Evolutionary conservation across 257 asterid genomes (phyloP).

Genomic region (Lycium ferocissimum): DNA sequence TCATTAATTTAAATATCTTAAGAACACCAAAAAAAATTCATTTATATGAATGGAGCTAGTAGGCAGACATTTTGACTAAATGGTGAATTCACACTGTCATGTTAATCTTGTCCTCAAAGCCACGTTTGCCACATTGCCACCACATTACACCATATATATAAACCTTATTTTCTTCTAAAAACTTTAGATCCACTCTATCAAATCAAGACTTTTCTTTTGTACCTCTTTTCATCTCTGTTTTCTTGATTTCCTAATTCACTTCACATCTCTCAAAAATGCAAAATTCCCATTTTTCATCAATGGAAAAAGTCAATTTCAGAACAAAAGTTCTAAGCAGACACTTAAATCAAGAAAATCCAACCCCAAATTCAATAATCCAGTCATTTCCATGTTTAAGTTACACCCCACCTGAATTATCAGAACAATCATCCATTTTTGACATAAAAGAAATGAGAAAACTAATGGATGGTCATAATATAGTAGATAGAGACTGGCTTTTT

Average conservation of each 20-base stretch:
- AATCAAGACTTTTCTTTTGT: neutral
- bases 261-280: neutral
- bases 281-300: constrained; percentile 30
- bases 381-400: constrained; percentile 74
- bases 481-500: constrained; percentile 86
- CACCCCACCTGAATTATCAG: constrained; percentile 78
- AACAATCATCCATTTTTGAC: constrained; percentile 58
- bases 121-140: too few species aligned
- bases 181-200: neutral
- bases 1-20: too few species aligned
- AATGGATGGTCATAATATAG: constrained; percentile 83
- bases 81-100: too few species aligned
- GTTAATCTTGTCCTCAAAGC: too few species aligned
- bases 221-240: neutral
- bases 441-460: constrained; percentile 67
- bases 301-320: constrained; percentile 76
- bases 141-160: too few species aligned
- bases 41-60: too few species aligned
- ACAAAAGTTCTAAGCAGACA: constrained; percentile 68
- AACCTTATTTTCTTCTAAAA: neutral
- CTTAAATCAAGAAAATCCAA: constrained; percentile 49
- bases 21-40: too few species aligned
- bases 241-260: neutral
- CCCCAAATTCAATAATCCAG: constrained; percentile 35
- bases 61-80: too few species aligned